These are phyloP conservation scores for Phytophthora parvispora DNA, from an alignment of 352 stramenopile genomes.

Conservation along the genomic window DNA sequence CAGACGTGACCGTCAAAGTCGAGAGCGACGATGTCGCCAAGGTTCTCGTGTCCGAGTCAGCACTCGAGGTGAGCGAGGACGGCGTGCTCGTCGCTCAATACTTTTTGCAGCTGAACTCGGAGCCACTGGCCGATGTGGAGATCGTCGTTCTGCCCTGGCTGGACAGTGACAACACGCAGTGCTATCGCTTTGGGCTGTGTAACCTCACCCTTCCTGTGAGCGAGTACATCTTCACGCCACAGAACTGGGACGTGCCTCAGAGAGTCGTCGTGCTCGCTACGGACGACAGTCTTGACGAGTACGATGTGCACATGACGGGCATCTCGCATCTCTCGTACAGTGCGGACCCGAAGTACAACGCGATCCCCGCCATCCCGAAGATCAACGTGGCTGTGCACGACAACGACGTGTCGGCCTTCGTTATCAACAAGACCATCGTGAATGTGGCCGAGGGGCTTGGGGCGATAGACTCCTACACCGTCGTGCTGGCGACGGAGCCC, in stretches of 20 bases:
- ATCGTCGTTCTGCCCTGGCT: conserved; percentile 78
- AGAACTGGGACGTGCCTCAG: conserved; percentile 74
- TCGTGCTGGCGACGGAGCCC: conserved; percentile 69
- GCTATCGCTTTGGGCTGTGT: conserved; percentile 80
- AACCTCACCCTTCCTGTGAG: conserved; percentile 71
- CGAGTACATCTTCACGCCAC: conserved; percentile 69
- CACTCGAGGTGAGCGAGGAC: conserved; percentile 71
- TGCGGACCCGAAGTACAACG: conserved; percentile 74
- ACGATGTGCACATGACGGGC: conserved; percentile 65
- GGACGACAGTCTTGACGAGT: conserved; percentile 76
- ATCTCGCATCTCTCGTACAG: conserved; percentile 82
- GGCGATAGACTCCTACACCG: conserved; percentile 50
- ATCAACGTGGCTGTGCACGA: conserved; percentile 71
- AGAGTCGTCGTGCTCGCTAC: conserved; percentile 64
- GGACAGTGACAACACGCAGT: conserved; percentile 62
- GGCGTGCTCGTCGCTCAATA: conserved; percentile 52
- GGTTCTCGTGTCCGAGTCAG: conserved; percentile 68
- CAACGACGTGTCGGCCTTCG: conserved; percentile 70
- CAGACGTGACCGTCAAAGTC: conserved; percentile 55
- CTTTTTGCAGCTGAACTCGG: conserved; percentile 60
- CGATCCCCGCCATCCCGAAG: conserved; percentile 57
- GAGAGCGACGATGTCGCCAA: conserved; percentile 68
- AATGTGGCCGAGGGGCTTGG: conserved; percentile 58
- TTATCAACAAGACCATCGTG: conserved; percentile 50
- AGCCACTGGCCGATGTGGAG: conserved; percentile 68